Conservation (phyloP, 495 filamentous ascomycete species). For the Arthonia radiata region DNA sequence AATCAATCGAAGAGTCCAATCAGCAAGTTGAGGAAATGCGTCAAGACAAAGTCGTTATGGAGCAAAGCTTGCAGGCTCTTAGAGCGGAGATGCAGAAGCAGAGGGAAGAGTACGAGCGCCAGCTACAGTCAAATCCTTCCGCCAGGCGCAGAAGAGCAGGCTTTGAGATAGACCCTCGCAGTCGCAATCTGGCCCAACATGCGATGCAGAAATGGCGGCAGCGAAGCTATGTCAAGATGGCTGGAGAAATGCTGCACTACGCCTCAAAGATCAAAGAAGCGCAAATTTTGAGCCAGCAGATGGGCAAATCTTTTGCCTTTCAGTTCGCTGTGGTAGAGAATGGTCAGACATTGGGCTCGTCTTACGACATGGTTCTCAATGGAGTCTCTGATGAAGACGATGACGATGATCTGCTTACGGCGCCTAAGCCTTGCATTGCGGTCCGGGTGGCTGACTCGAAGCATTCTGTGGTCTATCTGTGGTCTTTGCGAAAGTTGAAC, state of each 20-base stretch:
- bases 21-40: slow-evolving; percentile 66
- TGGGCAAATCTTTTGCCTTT: slow-evolving; percentile 84
- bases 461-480: slow-evolving; percentile 64
- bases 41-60: slow-evolving; percentile 69
- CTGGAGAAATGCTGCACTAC: slow-evolving; percentile 73
- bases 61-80: slow-evolving; percentile 47
- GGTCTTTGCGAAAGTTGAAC: slow-evolving; percentile 84
- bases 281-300: slow-evolving; percentile 90
- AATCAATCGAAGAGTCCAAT: slow-evolving; percentile 47
- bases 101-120: slow-evolving; percentile 48
- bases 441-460: slow-evolving; percentile 84
- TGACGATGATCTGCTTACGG: slow-evolving; percentile 51
- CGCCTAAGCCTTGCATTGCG: slow-evolving; percentile 72
- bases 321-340: slow-evolving; percentile 81
- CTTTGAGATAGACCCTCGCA: slow-evolving; percentile 8
- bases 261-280: slow-evolving; percentile 80
- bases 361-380: slow-evolving; percentile 87
- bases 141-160: slow-evolving; percentile 1
- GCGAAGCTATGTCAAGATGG: slow-evolving; percentile 77
- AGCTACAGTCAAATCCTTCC: slow-evolving; percentile 31
- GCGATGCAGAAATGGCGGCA: slow-evolving; percentile 54
- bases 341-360: slow-evolving; percentile 72
- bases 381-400: slow-evolving; percentile 81
- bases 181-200: slow-evolving; percentile 30
- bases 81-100: slow-evolving; percentile 71